Percentiles rank a stretch among this genome's conserved stretches.
phyloP scores from a whole-genome alignment of 2,329 filamentous ascomycete species.

The Myrmaecium sp. region DNA sequence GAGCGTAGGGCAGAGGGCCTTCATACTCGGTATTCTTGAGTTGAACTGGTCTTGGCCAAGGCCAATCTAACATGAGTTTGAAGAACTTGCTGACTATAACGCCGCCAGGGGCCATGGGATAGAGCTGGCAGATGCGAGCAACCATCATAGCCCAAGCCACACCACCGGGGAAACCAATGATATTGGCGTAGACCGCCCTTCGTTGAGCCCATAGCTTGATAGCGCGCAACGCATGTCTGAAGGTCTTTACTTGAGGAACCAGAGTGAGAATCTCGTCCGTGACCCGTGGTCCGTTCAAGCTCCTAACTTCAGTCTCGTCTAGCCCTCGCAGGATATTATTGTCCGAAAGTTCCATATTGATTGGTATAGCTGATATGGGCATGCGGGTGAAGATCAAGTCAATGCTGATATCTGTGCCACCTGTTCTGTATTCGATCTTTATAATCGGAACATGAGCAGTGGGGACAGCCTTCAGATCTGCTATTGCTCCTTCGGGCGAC shows the following conservation, averaged over 20 bases:
- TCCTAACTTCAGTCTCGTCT: constrained; percentile 72
- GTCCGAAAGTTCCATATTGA: constrained; percentile 61
- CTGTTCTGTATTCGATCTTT: constrained; percentile 87
- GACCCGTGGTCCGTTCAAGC: constrained; percentile 84
- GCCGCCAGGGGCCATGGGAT: constrained; percentile 78
- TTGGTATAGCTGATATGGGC: constrained; percentile 22
- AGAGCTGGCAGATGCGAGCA: constrained; percentile 86
- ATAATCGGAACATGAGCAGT: constrained; percentile 95
- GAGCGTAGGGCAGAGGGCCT: constrained; percentile 60
- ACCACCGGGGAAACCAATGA: constrained; percentile 90
- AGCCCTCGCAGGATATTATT: constrained; percentile 72
- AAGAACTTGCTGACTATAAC: constrained; percentile 92
- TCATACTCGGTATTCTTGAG: constrained; percentile 79
- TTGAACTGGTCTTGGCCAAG: constrained; percentile 84
- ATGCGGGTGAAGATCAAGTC: constrained; percentile 57
- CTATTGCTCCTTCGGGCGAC: constrained; percentile 62
- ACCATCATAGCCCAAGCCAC: constrained; percentile 98
- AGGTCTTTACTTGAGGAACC: constrained; percentile 79
- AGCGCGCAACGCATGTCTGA: constrained; percentile 72
- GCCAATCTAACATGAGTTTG: constrained; percentile 76
- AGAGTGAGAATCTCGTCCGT: constrained; percentile 81
- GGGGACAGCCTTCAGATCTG: constrained; percentile 67
- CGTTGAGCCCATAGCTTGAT: constrained; percentile 94
- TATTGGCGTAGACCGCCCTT: constrained; percentile 78
- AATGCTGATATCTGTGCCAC: constrained; percentile 79